phyloP scores from a whole-genome alignment of 1,284 basidiomycete species.

The Amylostereum areolatum region DNA sequence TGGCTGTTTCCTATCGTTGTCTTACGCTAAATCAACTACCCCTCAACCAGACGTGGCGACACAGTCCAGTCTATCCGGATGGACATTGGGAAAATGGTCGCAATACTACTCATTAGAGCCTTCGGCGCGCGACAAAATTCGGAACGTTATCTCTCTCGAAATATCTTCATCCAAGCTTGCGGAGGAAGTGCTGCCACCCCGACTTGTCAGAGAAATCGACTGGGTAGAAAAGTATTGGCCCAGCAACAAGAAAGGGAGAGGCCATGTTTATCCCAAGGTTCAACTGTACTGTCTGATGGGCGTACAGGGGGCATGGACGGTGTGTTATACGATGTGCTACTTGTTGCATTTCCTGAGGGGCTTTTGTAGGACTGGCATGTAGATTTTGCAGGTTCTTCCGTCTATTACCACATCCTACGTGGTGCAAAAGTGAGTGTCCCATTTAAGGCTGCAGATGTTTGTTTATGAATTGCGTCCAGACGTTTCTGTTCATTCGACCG shows the following conservation, averaged over 20 bases:
- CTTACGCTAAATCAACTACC: slow-evolving; percentile 2
- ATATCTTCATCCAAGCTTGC: slow-evolving; percentile 30
- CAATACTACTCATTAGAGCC: slow-evolving; percentile 74
- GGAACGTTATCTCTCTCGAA: slow-evolving; percentile 33
- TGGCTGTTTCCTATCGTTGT: slow-evolving; percentile 3
- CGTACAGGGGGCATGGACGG: slow-evolving; percentile 84
- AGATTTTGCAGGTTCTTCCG: slow-evolving; percentile 93
- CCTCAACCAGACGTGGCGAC: slow-evolving; percentile 65
- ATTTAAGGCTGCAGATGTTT: neutral
- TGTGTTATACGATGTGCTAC: slow-evolving; percentile 28
- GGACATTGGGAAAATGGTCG: slow-evolving; percentile 90
- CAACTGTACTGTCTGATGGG: slow-evolving; percentile 97
- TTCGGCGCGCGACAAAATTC: slow-evolving; percentile 69
- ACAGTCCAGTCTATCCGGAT: slow-evolving; percentile 75
- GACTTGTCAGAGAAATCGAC: slow-evolving; percentile 83
- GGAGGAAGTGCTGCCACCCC: slow-evolving; percentile 76
- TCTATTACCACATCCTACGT: slow-evolving; percentile 86
- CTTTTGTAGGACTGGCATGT: slow-evolving; percentile 84
- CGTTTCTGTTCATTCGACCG: slow-evolving; percentile 94
- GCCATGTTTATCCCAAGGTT: slow-evolving; percentile 85
- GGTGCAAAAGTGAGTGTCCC: slow-evolving; percentile 63
- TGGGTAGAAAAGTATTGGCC: slow-evolving; percentile 99
- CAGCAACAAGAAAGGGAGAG: slow-evolving; percentile 62
- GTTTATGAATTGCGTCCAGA: slow-evolving; percentile 35
- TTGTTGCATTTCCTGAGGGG: slow-evolving; percentile 5